phyloP scores from a whole-genome alignment of 2,329 filamentous ascomycete genomes.

The Ascocoryne sarcoides region DNA sequence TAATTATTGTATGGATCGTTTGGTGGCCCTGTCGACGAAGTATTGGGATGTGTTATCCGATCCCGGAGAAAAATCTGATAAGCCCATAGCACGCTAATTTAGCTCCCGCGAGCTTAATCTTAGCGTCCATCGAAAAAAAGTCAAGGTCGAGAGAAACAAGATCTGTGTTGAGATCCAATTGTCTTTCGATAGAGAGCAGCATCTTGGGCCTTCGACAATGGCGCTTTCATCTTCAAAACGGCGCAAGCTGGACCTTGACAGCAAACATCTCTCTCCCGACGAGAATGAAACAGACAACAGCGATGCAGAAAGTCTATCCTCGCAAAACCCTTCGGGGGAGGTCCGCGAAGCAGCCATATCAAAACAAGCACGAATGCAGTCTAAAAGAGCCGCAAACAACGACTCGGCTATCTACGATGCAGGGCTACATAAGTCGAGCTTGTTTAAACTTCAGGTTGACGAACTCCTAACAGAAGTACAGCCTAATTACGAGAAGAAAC shows the following conservation, averaged over 20 bases:
- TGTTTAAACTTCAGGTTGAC: constrained; percentile 60
- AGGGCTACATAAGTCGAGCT: constrained; percentile 50
- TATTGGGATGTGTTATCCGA: constrained; percentile 5
- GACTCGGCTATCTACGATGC: constrained; percentile 33
- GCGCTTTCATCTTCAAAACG: constrained; percentile 24
- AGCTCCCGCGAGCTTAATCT: constrained; percentile 11
- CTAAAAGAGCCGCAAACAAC: constrained; percentile 16
- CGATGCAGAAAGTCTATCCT: background rate
- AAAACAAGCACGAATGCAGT: constrained; percentile 6
- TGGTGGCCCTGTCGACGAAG: background rate
- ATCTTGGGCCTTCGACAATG: constrained; percentile 11
- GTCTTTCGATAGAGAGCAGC: background rate
- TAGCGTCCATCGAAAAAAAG: no score
- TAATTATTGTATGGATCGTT: background rate
- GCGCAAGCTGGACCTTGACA: constrained; percentile 26
- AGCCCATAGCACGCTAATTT: constrained; percentile 1
- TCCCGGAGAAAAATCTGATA: constrained; percentile 8
- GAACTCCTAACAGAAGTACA: constrained; percentile 50
- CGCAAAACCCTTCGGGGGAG: background rate
- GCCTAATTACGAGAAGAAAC: constrained; percentile 48
- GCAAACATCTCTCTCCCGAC: constrained; percentile 5
- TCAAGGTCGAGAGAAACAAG: background rate
- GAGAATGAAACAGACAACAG: constrained; percentile 16
- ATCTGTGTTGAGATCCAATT: no score
- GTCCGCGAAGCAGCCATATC: constrained; percentile 1